These are phyloP conservation scores for Lathyrus tuberosus DNA, from an alignment of 306 rosid genomes.

Conservation along the genomic window DNA sequence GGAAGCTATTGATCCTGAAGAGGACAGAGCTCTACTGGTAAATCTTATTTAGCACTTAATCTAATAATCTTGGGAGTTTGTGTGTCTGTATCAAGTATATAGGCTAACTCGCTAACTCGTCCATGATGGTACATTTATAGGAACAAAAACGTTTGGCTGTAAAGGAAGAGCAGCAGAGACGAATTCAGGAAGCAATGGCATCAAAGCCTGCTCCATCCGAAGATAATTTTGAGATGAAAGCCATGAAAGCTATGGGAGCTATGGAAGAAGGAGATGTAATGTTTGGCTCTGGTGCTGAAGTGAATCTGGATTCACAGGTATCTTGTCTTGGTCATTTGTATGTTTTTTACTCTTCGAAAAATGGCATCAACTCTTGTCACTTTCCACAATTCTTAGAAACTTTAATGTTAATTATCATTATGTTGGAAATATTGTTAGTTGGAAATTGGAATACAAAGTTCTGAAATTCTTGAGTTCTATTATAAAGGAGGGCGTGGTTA, in stretches of 20 bases:
- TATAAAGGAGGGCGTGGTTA: background rate
- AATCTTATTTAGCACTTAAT: conserved; percentile 8
- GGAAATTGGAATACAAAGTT: background rate
- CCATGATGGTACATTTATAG: conserved; percentile 44
- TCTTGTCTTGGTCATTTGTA: conserved; percentile 17
- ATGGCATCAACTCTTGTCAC: background rate
- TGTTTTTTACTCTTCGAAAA: background rate
- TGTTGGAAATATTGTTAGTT: background rate
- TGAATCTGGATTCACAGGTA: conserved; percentile 93
- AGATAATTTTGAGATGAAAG: conserved; percentile 86
- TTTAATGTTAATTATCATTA: background rate
- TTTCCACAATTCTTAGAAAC: background rate
- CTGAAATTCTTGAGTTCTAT: background rate
- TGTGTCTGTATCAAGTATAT: conserved; percentile 1
- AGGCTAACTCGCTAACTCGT: background rate
- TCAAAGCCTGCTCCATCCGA: conserved; percentile 78
- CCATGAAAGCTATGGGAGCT: conserved; percentile 89
- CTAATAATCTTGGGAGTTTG: background rate
- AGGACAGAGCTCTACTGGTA: conserved; percentile 74
- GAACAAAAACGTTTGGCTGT: conserved; percentile 78
- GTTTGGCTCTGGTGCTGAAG: conserved; percentile 88
- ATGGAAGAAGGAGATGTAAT: conserved; percentile 97
- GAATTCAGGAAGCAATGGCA: conserved; percentile 78
- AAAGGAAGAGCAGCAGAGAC: conserved; percentile 75
- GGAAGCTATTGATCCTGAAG: conserved; percentile 93